These are phyloP conservation scores for Stephania yunnanensis DNA, from an alignment of 164 flowering plant genomes.

Conservation along the genomic window DNA sequence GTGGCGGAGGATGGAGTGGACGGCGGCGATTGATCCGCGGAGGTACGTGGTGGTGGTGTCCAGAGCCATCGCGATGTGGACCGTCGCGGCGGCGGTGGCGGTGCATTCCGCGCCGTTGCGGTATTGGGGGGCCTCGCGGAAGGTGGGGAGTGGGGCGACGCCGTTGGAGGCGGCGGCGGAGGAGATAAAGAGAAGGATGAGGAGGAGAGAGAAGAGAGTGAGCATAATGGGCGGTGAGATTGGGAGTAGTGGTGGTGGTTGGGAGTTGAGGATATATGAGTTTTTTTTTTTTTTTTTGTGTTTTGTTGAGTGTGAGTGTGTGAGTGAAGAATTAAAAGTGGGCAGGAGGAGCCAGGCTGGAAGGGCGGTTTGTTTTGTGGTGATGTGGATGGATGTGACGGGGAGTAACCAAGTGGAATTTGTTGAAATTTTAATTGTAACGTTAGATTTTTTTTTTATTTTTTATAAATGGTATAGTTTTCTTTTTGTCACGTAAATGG, in stretches of 20 bases:
- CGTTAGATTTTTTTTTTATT: no score
- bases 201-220: constrained; percentile 13
- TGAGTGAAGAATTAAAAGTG: no score
- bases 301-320: background rate
- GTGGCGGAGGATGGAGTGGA: constrained; percentile 71
- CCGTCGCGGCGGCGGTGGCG: constrained; percentile 22
- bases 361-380: constrained; percentile 23
- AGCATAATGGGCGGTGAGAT: background rate
- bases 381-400: background rate
- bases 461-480: background rate
- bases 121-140: constrained; percentile 67
- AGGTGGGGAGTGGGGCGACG: constrained; percentile 36
- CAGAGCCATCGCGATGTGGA: constrained; percentile 75
- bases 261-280: background rate
- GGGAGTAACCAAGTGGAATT: background rate
- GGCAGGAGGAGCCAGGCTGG: constrained; percentile 36
- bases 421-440: background rate
- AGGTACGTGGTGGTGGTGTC: constrained; percentile 54
- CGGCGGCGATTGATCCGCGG: constrained; percentile 78
- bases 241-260: constrained; percentile 12
- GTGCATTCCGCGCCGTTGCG: constrained; percentile 50
- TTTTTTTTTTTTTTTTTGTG: background rate
- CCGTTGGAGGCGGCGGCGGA: constrained; percentile 5
- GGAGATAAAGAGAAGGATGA: background rate
- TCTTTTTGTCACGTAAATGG: no score